These are phyloP conservation scores for Primulina huaijiensis DNA, from an alignment of 257 asterid species.

Conservation along the genomic window DNA sequence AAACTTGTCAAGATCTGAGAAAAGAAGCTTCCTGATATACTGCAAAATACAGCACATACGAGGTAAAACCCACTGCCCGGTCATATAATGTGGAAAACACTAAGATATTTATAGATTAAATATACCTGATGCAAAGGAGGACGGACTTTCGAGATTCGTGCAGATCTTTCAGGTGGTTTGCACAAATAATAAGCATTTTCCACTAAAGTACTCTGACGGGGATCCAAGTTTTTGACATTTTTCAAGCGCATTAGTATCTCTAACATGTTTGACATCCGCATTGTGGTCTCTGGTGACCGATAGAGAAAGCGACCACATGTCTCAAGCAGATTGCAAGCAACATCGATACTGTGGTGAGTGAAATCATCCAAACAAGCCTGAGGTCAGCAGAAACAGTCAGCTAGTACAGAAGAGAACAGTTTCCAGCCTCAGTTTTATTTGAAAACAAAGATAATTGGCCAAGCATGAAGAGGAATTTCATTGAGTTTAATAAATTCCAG, in stretches of 20 bases:
- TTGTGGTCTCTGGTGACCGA: slow-evolving; percentile 89
- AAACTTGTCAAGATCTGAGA: slow-evolving; percentile 93
- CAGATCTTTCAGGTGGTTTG: slow-evolving; percentile 99
- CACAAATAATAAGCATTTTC: slow-evolving; percentile 99
- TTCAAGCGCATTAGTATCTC: slow-evolving; percentile 97
- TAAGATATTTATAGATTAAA: slow-evolving; percentile 17
- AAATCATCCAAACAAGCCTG: slow-evolving; percentile 99
- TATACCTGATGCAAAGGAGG: slow-evolving; percentile 93
- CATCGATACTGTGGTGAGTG: slow-evolving; percentile 93
- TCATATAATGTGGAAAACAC: slow-evolving; percentile 22
- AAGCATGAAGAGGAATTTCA: neutral
- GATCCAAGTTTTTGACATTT: slow-evolving; percentile 97
- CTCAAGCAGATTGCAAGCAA: slow-evolving; percentile 98
- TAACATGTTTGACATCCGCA: slow-evolving; percentile 97
- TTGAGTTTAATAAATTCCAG: slow-evolving; percentile 2
- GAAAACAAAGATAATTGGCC: slow-evolving; percentile 19
- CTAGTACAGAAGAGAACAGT: slow-evolving; percentile 13
- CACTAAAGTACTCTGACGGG: slow-evolving; percentile 92
- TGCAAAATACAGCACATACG: slow-evolving; percentile 36
- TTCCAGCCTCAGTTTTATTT: slow-evolving; percentile 17
- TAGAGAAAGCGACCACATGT: slow-evolving; percentile 97
- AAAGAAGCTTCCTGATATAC: slow-evolving; percentile 93
- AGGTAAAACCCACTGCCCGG: slow-evolving; percentile 21
- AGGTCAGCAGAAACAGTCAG: slow-evolving; percentile 27
- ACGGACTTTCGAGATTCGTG: slow-evolving; percentile 92